Base-by-base conservation (phyloP, 2,329 filamentous ascomycete genomes). In the Triangularia verruculosa region DNA sequence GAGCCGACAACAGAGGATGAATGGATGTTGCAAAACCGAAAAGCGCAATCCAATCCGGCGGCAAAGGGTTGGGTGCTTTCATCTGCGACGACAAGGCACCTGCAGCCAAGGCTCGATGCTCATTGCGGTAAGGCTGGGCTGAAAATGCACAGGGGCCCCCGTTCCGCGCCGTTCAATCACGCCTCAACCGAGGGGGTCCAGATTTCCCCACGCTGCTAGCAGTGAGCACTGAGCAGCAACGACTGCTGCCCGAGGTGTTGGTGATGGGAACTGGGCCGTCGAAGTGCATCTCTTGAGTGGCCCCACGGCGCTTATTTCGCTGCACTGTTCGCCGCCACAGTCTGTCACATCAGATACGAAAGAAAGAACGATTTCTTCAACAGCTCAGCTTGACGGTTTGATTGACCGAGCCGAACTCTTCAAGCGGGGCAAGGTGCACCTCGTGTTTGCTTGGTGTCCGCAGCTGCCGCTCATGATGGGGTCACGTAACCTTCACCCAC, bases 31-130 rank as follows among this genome's bases (percentile, higher is more conserved):
- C 30, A 43, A 17, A 22, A 32, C 22, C 54, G 24, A 52, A 25
- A 47, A 62, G 11, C 20, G 39, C 22, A 55, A 22, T 32, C 56
- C 57, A 64, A 53, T 43, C 51, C 39, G 55, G 60, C 65, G 60
- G 61, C 62, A 61, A 56, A 54, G 55, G 30, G 52, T 30, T 43
- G 59, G 30, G 28, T 24, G 17, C 28, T 51, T 27, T 52, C 59
- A 60, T 59, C 59, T 60, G 61, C 62, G 25, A 58, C 55, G 32
- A 51, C 15, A 62, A 67, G 65, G 61, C 65, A 61, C 62, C 62
- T 63, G 25, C 51, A 28, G 51, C 51, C 51, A 54, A 54, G 51
- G 25, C 51, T 54, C 12, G 51, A 24, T 54, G 51, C 51, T 54
- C 22, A 24, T 25, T 54, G 51, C 51, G 25, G 51, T 27, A 54